Evolutionary conservation across 176 grass and related monocot species (phyloP).

Genomic region (Zoysia pacifica): DNA sequence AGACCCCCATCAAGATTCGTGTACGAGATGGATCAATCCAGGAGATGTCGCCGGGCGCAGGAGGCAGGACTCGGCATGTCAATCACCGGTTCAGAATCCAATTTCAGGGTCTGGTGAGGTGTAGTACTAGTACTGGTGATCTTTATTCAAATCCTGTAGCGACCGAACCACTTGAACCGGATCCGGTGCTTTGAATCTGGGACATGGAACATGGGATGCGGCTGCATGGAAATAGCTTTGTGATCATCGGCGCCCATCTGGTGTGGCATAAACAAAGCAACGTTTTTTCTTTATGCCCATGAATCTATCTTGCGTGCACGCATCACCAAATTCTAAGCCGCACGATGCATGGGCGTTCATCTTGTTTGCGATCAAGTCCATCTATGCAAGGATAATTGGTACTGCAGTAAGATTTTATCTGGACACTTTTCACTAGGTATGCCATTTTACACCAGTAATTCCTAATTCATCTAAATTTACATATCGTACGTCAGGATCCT

Average conservation of each 20-base stretch:
- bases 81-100: not conserved
- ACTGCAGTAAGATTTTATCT: not conserved
- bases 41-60: no score
- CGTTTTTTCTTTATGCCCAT: not conserved
- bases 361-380: not conserved
- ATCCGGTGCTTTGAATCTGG: not conserved
- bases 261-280: not conserved
- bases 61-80: no score
- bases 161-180: not conserved
- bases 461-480: not conserved
- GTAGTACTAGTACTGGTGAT: no score
- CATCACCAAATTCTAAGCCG: not conserved
- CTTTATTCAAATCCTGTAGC: conserved; percentile 4
- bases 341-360: not conserved
- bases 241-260: not conserved
- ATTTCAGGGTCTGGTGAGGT: not conserved
- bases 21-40: not conserved
- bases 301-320: conserved; percentile 27
- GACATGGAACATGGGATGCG: not conserved
- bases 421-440: not conserved
- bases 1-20: not conserved
- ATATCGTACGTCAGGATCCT: not conserved
- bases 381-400: no score
- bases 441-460: not conserved
- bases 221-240: not conserved